Evolutionary conservation across 169 alveolate species (phyloP).

Genomic region (Sarcocystis neurona): DNA sequence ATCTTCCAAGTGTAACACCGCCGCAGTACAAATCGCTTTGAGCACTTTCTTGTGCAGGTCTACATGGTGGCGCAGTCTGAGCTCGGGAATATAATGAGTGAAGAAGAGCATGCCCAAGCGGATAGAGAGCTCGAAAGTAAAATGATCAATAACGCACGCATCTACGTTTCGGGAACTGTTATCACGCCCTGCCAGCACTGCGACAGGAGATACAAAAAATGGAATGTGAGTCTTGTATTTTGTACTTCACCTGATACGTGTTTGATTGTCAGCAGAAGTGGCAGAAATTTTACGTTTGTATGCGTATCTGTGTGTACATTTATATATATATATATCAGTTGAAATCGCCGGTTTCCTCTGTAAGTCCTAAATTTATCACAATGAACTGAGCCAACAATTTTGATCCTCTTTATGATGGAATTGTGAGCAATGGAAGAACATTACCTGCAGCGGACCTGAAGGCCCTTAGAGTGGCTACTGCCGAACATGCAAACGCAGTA

Average conservation of each 20-base stretch:
- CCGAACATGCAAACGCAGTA: background rate
- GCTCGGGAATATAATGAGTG: conserved; percentile 10
- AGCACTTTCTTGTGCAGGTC: conserved; percentile 4
- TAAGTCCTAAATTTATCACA: no score
- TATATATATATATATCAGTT: no score
- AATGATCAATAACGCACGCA: background rate
- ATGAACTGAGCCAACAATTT: no score
- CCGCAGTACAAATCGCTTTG: background rate
- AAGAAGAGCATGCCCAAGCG: background rate
- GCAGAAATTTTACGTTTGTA: no score
- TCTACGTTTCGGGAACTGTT: background rate
- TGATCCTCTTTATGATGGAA: no score
- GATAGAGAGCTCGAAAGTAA: background rate
- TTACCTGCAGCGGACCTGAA: background rate
- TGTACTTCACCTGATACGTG: no score
- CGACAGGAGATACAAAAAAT: background rate
- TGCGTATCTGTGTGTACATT: no score
- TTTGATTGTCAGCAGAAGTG: no score
- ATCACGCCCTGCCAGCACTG: background rate
- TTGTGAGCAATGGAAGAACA: no score
- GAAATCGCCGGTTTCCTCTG: no score
- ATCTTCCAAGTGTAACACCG: background rate
- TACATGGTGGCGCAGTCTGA: conserved; percentile 56
- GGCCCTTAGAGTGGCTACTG: background rate
- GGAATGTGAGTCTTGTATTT: conserved; percentile 31